Evolutionary conservation across 2,329 filamentous ascomycete species (phyloP).

Genomic region (Aureobasidium sp.): DNA sequence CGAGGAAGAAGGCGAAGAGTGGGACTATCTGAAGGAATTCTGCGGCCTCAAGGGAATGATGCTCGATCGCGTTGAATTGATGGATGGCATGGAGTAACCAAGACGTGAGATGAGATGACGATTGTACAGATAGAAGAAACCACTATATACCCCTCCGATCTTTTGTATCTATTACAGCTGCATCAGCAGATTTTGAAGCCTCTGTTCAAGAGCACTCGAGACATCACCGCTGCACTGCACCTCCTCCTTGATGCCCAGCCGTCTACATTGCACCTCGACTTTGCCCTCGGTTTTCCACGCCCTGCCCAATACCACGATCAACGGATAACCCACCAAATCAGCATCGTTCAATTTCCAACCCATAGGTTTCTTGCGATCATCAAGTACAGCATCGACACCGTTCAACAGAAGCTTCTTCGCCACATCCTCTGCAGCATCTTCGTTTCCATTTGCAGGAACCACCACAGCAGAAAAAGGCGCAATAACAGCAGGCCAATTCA

Average conservation of each 20-base stretch:
- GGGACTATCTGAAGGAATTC: conserved; percentile 78
- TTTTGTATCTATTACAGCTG: conserved; percentile 38
- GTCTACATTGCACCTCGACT: conserved; percentile 75
- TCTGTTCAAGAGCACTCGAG: conserved; percentile 30
- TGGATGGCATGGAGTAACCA: conserved; percentile 76
- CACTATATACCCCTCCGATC: background rate
- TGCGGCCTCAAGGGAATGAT: conserved; percentile 79
- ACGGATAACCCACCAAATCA: conserved; percentile 78
- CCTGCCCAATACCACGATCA: conserved; percentile 71
- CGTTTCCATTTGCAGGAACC: conserved; percentile 36
- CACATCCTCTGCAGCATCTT: conserved; percentile 11
- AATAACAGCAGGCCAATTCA: conserved; percentile 82
- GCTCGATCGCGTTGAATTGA: conserved; percentile 77
- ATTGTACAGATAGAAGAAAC: background rate
- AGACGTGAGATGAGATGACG: background rate
- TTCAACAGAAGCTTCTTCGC: background rate
- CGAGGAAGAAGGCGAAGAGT: conserved; percentile 85
- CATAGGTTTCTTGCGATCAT: conserved; percentile 59
- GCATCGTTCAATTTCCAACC: conserved; percentile 87
- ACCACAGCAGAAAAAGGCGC: conserved; percentile 75
- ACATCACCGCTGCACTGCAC: conserved; percentile 39
- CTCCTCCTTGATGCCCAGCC: conserved; percentile 53
- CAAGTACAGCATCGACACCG: conserved; percentile 43
- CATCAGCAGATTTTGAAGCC: conserved; percentile 41
- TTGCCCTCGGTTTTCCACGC: conserved; percentile 50